Percentiles rank a stretch among this genome's conserved stretches.
Conservation (phyloP, 2,329 filamentous ascomycete genomes). For the Alternaria angustiovoidea region DNA sequence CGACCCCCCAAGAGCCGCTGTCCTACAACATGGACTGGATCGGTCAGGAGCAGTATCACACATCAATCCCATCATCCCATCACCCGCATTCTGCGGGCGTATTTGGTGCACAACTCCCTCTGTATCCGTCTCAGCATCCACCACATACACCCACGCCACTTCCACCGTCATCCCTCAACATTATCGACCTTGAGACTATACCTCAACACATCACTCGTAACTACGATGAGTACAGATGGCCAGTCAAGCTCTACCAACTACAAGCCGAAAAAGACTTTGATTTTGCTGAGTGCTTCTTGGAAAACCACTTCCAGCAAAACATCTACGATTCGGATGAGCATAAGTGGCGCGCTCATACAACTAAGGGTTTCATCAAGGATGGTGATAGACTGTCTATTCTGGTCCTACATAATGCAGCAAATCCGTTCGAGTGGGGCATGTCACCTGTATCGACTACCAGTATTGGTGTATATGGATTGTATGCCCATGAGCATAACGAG, state of each 20-base stretch:
- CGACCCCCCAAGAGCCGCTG: background rate
- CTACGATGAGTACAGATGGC: slow-evolving; percentile 36
- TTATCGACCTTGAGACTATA: slow-evolving; percentile 6
- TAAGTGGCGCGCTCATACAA: slow-evolving; percentile 25
- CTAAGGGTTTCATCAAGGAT: slow-evolving; percentile 34
- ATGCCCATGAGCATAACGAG: slow-evolving; percentile 24
- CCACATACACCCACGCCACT: background rate
- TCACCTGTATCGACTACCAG: slow-evolving; percentile 21
- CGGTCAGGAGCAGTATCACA: background rate
- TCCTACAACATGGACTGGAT: background rate
- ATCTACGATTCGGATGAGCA: slow-evolving; percentile 13
- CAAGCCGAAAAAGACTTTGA: slow-evolving; percentile 12
- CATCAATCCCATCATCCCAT: background rate
- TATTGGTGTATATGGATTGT: slow-evolving; percentile 35
- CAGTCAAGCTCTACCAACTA: slow-evolving; percentile 32
- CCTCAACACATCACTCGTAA: slow-evolving; percentile 25
- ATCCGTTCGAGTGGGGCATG: slow-evolving; percentile 25
- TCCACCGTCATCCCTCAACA: background rate
- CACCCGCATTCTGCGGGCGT: background rate
- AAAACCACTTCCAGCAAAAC: slow-evolving; percentile 14
- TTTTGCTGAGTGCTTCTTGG: slow-evolving; percentile 22
- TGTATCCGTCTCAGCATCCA: background rate
- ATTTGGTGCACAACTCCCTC: background rate
- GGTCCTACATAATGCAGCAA: slow-evolving; percentile 37
- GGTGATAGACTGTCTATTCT: slow-evolving; percentile 32